These are phyloP conservation scores for Gnaphalium uliginosum DNA, from an alignment of 129 eudicot genomes.

Conservation along the genomic window DNA sequence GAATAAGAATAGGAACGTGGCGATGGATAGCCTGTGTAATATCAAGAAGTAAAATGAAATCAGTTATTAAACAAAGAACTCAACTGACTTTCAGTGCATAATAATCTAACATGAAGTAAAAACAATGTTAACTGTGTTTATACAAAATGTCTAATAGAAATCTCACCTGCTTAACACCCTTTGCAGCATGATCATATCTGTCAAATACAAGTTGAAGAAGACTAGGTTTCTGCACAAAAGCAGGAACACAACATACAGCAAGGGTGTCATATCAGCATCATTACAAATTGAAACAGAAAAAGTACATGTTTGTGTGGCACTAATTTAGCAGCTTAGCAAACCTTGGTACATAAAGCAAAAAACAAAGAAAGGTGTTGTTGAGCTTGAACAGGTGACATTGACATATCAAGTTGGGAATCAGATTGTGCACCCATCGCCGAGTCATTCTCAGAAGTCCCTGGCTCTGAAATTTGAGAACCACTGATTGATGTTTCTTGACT, in stretches of 20 bases:
- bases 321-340: conserved; percentile 25
- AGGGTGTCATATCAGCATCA: conserved; percentile 11
- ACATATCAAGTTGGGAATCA: conserved; percentile 48
- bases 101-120: neutral
- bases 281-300: conserved; percentile 9
- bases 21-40: conserved; percentile 85
- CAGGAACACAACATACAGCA: neutral
- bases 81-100: neutral
- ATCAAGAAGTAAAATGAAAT: conserved; percentile 21
- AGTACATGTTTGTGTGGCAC: neutral
- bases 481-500: conserved; percentile 77
- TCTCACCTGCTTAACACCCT: conserved; percentile 83
- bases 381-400: conserved; percentile 62
- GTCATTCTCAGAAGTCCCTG: conserved; percentile 50
- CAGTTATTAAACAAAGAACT: neutral
- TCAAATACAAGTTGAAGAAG: conserved; percentile 92
- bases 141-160: neutral
- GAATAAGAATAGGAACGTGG: conserved; percentile 73
- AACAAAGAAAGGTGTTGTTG: conserved; percentile 75
- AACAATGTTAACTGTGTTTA: neutral
- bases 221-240: conserved; percentile 65
- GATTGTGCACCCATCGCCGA: conserved; percentile 30
- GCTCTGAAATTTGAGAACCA: conserved; percentile 73
- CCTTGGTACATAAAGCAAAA: conserved; percentile 92
- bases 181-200: conserved; percentile 61